Percentiles rank a stretch among this genome's conserved stretches.
phyloP scores from a whole-genome alignment of 2,329 filamentous ascomycete species.

The Sporothrix pallida region DNA sequence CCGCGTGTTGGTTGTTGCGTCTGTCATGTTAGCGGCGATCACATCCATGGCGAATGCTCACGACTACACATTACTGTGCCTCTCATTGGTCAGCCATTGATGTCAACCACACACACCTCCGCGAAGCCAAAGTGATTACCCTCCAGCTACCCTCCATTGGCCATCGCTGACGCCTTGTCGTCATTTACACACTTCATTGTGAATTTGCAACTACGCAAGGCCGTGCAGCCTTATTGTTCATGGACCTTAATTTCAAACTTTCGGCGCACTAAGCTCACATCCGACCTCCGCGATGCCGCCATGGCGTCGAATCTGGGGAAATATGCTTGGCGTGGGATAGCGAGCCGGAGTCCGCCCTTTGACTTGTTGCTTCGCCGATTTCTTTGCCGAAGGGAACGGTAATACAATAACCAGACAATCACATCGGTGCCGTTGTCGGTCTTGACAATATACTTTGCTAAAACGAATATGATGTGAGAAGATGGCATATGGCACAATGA shows the following conservation, averaged over 20 bases:
- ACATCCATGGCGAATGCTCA: slow-evolving; percentile 5
- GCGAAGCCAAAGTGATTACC: not conserved
- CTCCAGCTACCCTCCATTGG: slow-evolving; percentile 6
- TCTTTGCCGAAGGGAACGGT: not conserved
- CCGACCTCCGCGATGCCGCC: slow-evolving; percentile 23
- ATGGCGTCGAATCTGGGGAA: slow-evolving; percentile 6
- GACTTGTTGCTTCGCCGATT: not conserved
- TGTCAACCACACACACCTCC: not conserved
- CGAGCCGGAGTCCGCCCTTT: not conserved
- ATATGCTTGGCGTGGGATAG: not conserved
- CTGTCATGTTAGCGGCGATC: slow-evolving; percentile 26
- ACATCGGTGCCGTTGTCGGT: slow-evolving; percentile 31
- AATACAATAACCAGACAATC: no score
- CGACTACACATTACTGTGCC: not conserved
- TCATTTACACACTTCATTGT: slow-evolving; percentile 27
- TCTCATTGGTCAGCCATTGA: not conserved
- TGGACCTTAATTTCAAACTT: not conserved
- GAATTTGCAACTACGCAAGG: slow-evolving; percentile 19
- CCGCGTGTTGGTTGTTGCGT: not conserved
- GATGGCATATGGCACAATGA: slow-evolving; percentile 30
- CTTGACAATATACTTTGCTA: not conserved
- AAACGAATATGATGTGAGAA: slow-evolving; percentile 28
- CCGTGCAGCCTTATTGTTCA: not conserved
- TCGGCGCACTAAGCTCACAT: not conserved
- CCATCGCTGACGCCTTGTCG: slow-evolving; percentile 16